These are phyloP conservation scores for Lepiota brunneoincarnata DNA, from an alignment of 768 basidiomycete species.

Conservation along the genomic window DNA sequence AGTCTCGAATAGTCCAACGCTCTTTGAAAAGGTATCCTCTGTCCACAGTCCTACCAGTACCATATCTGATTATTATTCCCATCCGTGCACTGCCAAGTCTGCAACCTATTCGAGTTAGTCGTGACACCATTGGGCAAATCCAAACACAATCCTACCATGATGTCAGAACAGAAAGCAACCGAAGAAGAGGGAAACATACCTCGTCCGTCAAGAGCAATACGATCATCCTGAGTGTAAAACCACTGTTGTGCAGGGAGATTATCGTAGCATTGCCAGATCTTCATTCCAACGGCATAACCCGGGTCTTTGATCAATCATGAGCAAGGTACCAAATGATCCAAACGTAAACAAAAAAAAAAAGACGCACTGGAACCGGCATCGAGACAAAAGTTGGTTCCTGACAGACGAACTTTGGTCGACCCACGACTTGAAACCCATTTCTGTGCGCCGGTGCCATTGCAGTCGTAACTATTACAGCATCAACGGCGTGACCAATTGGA, in stretches of 20 bases:
- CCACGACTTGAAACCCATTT: conserved; percentile 19
- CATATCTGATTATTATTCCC: conserved; percentile 29
- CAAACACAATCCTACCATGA: conserved; percentile 22
- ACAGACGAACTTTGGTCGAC: conserved; percentile 15
- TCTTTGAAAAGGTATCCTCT: too few relatives aligned
- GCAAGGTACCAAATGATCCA: too few relatives aligned
- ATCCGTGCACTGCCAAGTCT: conserved; percentile 31
- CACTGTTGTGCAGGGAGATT: conserved; percentile 32
- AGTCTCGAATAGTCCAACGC: too few relatives aligned
- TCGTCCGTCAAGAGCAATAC: conserved; percentile 24
- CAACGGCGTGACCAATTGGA: neutral
- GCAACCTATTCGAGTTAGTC: conserved; percentile 26
- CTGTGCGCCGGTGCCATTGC: conserved; percentile 22
- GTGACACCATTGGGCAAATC: conserved; percentile 28
- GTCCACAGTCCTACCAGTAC: conserved; percentile 8
- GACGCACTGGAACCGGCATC: conserved; percentile 20
- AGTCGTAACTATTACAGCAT: conserved; percentile 24
- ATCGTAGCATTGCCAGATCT: conserved; percentile 28
- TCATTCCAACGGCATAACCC: conserved; percentile 18
- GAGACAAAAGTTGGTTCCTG: conserved; percentile 21
- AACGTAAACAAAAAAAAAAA: neutral
- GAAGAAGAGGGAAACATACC: conserved; percentile 13
- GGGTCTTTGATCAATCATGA: conserved; percentile 12
- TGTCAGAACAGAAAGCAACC: neutral
- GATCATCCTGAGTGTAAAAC: conserved; percentile 27